Percentiles rank a stretch among this genome's conserved stretches.
Conservation (phyloP, 352 stramenopile species). For the Phytophthora podocarpi region DNA sequence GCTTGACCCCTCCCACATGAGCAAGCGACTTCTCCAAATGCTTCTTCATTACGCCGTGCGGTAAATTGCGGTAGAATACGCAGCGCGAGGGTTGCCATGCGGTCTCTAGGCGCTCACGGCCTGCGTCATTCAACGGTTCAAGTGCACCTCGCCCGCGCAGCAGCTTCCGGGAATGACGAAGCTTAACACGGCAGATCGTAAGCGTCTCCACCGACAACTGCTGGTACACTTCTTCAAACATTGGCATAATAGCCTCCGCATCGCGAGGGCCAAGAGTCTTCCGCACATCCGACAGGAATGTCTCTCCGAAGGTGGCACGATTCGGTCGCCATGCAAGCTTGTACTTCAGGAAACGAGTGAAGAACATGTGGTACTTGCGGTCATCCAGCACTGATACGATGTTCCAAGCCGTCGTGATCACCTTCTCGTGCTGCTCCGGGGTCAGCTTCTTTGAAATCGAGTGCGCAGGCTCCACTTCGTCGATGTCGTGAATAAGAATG, state of each 20-base stretch:
- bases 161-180: constrained; percentile 72
- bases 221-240: constrained; percentile 78
- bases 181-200: constrained; percentile 84
- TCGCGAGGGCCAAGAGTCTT: constrained; percentile 64
- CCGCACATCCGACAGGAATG: constrained; percentile 77
- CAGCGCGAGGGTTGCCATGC: constrained; percentile 58
- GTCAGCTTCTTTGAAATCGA: constrained; percentile 66
- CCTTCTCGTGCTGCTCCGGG: constrained; percentile 69
- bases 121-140: constrained; percentile 47
- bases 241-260: constrained; percentile 73
- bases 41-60: constrained; percentile 64
- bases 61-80: constrained; percentile 86
- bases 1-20: constrained; percentile 71
- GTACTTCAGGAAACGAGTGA: constrained; percentile 86
- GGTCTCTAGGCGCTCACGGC: constrained; percentile 39
- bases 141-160: constrained; percentile 57
- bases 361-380: constrained; percentile 89
- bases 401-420: constrained; percentile 86
- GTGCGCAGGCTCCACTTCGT: constrained; percentile 66
- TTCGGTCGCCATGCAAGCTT: constrained; percentile 87
- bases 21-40: constrained; percentile 68
- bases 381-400: constrained; percentile 85
- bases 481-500: constrained; percentile 84
- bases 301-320: constrained; percentile 76
- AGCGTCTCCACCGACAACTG: constrained; percentile 86